Conservation (phyloP, 2,329 filamentous ascomycete genomes). For the Lecanoromycetidae sp. region DNA sequence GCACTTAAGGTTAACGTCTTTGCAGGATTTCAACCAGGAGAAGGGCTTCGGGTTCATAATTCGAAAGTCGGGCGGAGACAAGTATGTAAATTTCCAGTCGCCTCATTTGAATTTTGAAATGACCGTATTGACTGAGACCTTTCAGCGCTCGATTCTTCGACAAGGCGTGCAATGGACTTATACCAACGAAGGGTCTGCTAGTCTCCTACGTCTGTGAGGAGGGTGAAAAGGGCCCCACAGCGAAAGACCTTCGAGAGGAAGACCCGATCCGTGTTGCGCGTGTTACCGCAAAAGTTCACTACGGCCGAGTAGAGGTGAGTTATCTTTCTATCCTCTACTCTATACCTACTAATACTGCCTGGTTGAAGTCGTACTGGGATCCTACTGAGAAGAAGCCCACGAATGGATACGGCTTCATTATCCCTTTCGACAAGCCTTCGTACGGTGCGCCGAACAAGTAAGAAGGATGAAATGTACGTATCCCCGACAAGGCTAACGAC, state of each 20-base stretch:
- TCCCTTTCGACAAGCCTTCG: not conserved
- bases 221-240: constrained; percentile 4
- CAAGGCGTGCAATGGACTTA: constrained; percentile 8
- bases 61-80: constrained; percentile 2
- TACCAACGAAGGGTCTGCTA: not conserved
- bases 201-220: constrained; percentile 10
- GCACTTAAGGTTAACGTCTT: not conserved
- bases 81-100: too few relatives aligned
- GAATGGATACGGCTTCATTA: constrained; percentile 12
- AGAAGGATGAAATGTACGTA: not conserved
- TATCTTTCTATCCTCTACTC: not conserved
- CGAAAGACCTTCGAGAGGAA: constrained; percentile 9
- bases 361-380: constrained; percentile 3
- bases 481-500: not conserved
- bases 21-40: constrained; percentile 4
- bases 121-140: too few relatives aligned
- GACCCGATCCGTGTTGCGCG: constrained; percentile 6
- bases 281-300: constrained; percentile 7
- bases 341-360: not conserved
- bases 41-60: constrained; percentile 7
- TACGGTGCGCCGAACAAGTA: constrained; percentile 3
- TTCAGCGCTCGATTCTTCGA: constrained; percentile 4
- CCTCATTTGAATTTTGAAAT: too few relatives aligned
- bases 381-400: not conserved
- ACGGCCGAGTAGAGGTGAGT: constrained; percentile 7